Conservation (phyloP, 139 green algal genomes). For the Eudorina sp. region DNA sequence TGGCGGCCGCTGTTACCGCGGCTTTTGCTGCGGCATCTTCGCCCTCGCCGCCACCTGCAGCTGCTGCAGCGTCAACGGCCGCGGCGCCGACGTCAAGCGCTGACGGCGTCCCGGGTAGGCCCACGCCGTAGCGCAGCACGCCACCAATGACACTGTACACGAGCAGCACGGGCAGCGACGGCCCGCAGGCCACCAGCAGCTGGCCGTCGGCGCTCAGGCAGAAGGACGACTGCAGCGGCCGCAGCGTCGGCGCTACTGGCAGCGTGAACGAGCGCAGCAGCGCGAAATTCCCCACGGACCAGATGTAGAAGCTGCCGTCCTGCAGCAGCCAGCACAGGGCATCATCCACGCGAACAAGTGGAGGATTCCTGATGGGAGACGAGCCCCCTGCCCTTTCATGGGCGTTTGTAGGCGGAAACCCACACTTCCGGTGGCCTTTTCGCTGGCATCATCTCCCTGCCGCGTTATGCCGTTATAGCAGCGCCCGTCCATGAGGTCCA, state of each 20-base stretch:
- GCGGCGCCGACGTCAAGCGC: neutral
- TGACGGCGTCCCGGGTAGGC: neutral
- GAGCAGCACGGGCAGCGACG: constrained; percentile 48
- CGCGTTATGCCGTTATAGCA: too few relatives aligned
- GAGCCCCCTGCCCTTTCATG: too few relatives aligned
- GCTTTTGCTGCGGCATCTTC: too few relatives aligned
- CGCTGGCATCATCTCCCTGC: too few relatives aligned
- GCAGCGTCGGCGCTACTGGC: constrained; percentile 33
- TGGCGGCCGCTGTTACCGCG: neutral
- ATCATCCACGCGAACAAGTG: neutral
- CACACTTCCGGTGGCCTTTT: too few relatives aligned
- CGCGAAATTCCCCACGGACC: constrained; percentile 29
- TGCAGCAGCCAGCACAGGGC: constrained; percentile 4
- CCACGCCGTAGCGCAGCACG: constrained; percentile 39
- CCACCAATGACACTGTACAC: constrained; percentile 49
- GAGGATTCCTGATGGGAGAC: neutral
- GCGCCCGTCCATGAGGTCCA: too few relatives aligned
- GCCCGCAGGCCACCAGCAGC: constrained; percentile 44
- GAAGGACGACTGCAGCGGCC: constrained; percentile 35
- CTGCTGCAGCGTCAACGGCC: neutral
- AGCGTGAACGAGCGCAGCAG: constrained; percentile 55
- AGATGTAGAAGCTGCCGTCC: constrained; percentile 60
- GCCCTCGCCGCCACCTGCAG: neutral
- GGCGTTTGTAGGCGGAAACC: too few relatives aligned
- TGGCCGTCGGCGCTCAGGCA: constrained; percentile 53